These are phyloP conservation scores for Mucor plumbeus DNA, from an alignment of 371 early-diverging fungal genomes.

Conservation along the genomic window DNA sequence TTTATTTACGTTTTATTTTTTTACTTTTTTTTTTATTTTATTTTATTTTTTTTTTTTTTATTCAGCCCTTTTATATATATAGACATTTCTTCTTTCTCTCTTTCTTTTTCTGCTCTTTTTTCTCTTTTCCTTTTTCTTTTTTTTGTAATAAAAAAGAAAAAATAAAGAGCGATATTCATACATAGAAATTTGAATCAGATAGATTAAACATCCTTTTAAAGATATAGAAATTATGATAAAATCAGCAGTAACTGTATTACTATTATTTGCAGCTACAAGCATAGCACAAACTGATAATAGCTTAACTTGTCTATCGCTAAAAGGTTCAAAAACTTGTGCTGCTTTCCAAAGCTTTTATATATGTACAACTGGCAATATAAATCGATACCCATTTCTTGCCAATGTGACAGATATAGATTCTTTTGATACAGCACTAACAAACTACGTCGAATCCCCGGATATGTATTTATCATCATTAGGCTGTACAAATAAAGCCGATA, in stretches of 20 bases:
- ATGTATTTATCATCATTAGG: slow-evolving; percentile 37
- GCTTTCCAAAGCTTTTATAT: slow-evolving; percentile 48
- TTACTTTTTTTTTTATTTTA: neutral
- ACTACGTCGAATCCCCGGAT: slow-evolving; percentile 32
- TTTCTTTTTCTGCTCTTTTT: neutral
- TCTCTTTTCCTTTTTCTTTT: neutral
- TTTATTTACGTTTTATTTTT: neutral
- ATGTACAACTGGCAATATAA: slow-evolving; percentile 21
- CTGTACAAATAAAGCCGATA: slow-evolving; percentile 29
- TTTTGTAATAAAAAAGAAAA: too few relatives aligned
- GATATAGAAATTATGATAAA: neutral
- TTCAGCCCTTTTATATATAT: slow-evolving; percentile 10
- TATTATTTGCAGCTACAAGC: slow-evolving; percentile 8
- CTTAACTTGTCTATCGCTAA: slow-evolving; percentile 36
- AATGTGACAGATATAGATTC: slow-evolving; percentile 37
- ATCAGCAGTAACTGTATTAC: slow-evolving; percentile 8
- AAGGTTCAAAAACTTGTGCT: slow-evolving; percentile 45
- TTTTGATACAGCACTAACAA: slow-evolving; percentile 41
- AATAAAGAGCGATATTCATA: neutral
- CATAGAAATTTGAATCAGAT: neutral
- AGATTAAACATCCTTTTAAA: neutral
- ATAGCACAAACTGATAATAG: slow-evolving; percentile 3
- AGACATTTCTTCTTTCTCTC: neutral
- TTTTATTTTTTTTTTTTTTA: slow-evolving; percentile 3
- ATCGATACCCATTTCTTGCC: slow-evolving; percentile 33